Conservation (phyloP, 495 filamentous ascomycete species). For the Penicillium cosmopolitanum region DNA sequence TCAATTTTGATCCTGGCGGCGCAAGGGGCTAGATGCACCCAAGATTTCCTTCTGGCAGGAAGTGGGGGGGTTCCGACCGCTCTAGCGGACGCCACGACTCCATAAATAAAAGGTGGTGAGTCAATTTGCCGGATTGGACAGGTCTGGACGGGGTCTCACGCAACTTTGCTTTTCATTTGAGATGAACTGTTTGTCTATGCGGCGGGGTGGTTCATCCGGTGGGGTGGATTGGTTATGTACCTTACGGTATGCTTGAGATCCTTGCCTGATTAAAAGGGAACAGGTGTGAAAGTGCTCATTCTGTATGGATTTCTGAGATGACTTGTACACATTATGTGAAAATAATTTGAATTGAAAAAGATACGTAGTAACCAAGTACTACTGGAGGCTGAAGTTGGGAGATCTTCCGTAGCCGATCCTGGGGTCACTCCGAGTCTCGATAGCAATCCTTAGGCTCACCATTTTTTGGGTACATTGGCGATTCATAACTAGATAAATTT, state of each 20-base stretch:
- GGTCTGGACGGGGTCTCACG: constrained; percentile 14
- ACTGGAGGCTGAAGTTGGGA: neutral
- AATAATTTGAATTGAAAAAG: neutral
- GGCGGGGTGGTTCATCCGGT: neutral
- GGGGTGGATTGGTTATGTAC: neutral
- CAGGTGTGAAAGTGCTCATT: no score
- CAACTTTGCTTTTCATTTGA: neutral
- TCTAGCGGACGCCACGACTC: constrained; percentile 26
- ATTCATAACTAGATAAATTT: neutral
- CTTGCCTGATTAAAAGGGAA: neutral
- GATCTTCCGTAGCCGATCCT: no score
- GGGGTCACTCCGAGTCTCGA: no score
- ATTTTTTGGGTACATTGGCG: neutral
- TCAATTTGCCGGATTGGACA: constrained; percentile 7
- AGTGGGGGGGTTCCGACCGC: constrained; percentile 15
- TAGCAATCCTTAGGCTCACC: no score
- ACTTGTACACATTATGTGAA: neutral
- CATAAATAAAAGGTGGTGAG: constrained; percentile 23
- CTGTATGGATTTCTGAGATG: no score
- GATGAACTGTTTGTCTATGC: constrained; percentile 3
- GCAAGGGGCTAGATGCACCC: constrained; percentile 13
- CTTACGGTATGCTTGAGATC: neutral
- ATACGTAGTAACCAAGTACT: neutral
- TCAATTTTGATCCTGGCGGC: constrained; percentile 11
- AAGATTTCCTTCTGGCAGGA: constrained; percentile 14